phyloP scores from a whole-genome alignment of 2,329 filamentous ascomycete species.

The Ramularia endophylla region DNA sequence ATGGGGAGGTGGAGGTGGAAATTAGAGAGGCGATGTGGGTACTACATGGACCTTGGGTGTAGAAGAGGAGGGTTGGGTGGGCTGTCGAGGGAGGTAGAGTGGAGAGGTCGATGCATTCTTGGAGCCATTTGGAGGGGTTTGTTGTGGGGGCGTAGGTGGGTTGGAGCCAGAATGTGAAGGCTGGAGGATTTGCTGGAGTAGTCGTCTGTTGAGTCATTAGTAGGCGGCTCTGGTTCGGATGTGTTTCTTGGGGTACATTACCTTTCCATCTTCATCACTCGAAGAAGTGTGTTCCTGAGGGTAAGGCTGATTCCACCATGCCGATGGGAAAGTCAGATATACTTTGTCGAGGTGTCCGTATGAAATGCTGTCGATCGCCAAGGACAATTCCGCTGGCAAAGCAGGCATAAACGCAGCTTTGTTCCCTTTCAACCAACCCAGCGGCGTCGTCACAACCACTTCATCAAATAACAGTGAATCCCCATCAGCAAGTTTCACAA shows the following conservation, averaged over 20 bases:
- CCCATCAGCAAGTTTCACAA: no score
- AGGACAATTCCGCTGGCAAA: slow-evolving; percentile 51
- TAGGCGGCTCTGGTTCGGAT: no score
- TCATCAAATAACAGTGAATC: slow-evolving; percentile 51
- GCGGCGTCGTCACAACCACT: slow-evolving; percentile 60
- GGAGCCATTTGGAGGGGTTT: slow-evolving; percentile 57
- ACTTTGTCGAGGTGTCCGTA: slow-evolving; percentile 70
- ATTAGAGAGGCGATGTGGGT: slow-evolving; percentile 43
- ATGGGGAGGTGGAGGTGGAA: slow-evolving; percentile 29
- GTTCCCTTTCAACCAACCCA: slow-evolving; percentile 63
- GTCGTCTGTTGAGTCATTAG: neutral
- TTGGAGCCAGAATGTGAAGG: slow-evolving; percentile 70
- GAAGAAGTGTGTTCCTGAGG: no score
- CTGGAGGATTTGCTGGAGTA: slow-evolving; percentile 33
- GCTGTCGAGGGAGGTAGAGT: slow-evolving; percentile 53
- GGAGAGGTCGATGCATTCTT: slow-evolving; percentile 66
- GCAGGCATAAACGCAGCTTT: slow-evolving; percentile 53
- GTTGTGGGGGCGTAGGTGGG: slow-evolving; percentile 60
- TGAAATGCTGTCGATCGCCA: slow-evolving; percentile 58
- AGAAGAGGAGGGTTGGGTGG: slow-evolving; percentile 83
- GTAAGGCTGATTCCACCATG: slow-evolving; percentile 76
- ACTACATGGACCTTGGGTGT: slow-evolving; percentile 62
- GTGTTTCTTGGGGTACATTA: no score
- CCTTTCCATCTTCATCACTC: no score
- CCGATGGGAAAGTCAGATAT: slow-evolving; percentile 58